Conservation (phyloP, 768 basidiomycete species). For the Phylloporus sp. region DNA sequence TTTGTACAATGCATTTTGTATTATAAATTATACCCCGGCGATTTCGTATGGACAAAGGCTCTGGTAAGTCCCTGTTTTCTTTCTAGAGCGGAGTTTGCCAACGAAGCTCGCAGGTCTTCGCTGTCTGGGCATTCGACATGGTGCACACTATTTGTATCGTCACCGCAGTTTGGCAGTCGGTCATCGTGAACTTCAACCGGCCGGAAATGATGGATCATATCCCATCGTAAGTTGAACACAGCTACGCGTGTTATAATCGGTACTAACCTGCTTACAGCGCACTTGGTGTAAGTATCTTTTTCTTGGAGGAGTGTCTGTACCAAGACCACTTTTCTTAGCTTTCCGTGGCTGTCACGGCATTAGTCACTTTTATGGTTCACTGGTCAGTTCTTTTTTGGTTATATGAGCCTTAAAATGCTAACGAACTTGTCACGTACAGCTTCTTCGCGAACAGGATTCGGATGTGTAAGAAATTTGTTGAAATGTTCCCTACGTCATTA, state of each 20-base stretch:
- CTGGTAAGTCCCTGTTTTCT: conserved; percentile 15
- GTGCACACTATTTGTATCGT: conserved; percentile 28
- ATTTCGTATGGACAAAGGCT: conserved; percentile 23
- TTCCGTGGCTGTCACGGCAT: conserved; percentile 29
- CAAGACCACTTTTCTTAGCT: conserved; percentile 12
- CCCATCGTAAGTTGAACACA: conserved; percentile 18
- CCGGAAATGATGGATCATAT: conserved; percentile 27
- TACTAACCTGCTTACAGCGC: conserved; percentile 12
- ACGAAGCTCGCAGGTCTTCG: conserved; percentile 17
- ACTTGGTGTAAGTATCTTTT: conserved; percentile 21
- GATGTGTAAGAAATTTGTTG: conserved; percentile 21
- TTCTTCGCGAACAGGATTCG: conserved; percentile 33
- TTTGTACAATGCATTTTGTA: conserved; percentile 30
- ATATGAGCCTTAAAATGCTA: background rate
- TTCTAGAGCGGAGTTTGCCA: background rate
- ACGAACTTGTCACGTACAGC: conserved; percentile 1
- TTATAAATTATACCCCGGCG: conserved; percentile 29
- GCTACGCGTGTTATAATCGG: too few relatives aligned
- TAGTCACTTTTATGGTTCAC: conserved; percentile 31
- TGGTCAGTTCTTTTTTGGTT: conserved; percentile 16
- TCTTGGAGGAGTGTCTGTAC: background rate
- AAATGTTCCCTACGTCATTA: background rate
- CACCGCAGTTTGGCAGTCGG: conserved; percentile 22
- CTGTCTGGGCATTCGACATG: conserved; percentile 28
- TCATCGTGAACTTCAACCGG: conserved; percentile 23